Evolutionary conservation across 208 protist genomes (phyloP), one percentile per base, ranked within the genome.

Genomic region (Trypanosoma avium): DNA sequence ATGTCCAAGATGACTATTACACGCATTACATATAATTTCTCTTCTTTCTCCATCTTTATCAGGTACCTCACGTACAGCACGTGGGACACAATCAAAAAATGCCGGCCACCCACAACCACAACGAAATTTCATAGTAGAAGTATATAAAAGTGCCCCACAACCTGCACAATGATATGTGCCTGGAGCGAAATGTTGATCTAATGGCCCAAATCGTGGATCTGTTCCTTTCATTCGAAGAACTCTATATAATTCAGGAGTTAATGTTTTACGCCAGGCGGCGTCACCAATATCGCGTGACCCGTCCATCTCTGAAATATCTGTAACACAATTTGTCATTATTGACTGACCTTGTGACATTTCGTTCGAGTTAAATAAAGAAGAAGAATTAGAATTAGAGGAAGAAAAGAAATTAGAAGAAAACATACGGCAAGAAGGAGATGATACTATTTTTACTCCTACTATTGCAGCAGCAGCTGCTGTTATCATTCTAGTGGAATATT

Each of bases 21-120:
- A 98, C 27, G 83, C 78, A 52, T 89, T 90, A 69, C 95, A 98
- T 54, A 97, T 49, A 77, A 98, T 97, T 55, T 98, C 95, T 1
- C 63, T 78, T 2, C 95, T 80, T 2, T 75, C 72, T 7, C 86
- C 81, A 38, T 90, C 86, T 10, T 60, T 67, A 70, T 98, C 90
- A 12, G 75, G 79, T 66, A 86, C 70, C 68, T 92, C 83, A 5
- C 82, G 84, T 40, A 97, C 89, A 9, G 71, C 70, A 43, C 79
- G 79, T 0, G 81, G 84, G 13, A 94, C 65, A 67, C 87, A 93
- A 62, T 95, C 85, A 61, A 78, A 92, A 64, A 95, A 97, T 0
- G 81, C 88, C 0, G 92, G 92, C 92, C 92, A 97, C 27, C 92
- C 92, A 54, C 92, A 97, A 26, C 83, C 79, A 48, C 87, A 93